Evolutionary conservation across 1,284 basidiomycete species (phyloP).

Genomic region (Quambalaria eucalypti): DNA sequence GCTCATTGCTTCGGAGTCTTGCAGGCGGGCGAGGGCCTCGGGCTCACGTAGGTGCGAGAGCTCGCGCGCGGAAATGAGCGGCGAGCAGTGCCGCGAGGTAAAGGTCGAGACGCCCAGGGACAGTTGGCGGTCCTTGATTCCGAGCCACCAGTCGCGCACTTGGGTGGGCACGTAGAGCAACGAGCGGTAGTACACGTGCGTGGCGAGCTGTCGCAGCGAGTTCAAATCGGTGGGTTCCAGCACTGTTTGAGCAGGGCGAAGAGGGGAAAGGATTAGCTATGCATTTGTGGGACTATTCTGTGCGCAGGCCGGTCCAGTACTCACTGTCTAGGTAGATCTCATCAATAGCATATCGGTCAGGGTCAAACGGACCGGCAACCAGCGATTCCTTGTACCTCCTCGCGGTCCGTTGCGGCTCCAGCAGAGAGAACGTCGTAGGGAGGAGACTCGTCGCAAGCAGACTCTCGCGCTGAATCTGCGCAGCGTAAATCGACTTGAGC

Average conservation of each 20-base stretch:
- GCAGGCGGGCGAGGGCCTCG: slow-evolving; percentile 58
- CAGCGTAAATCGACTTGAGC: slow-evolving; percentile 70
- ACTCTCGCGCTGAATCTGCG: slow-evolving; percentile 66
- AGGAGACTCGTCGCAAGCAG: slow-evolving; percentile 62
- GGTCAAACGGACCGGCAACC: slow-evolving; percentile 58
- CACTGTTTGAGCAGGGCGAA: slow-evolving; percentile 11
- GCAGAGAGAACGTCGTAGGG: slow-evolving; percentile 63
- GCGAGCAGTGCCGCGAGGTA: slow-evolving; percentile 80
- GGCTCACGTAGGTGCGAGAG: slow-evolving; percentile 66
- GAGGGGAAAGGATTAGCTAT: too few species aligned
- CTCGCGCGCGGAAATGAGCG: slow-evolving; percentile 75
- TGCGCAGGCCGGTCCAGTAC: too few species aligned
- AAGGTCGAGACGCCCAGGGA: slow-evolving; percentile 66
- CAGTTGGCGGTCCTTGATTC: slow-evolving; percentile 80
- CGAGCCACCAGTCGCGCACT: slow-evolving; percentile 67
- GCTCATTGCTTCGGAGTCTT: slow-evolving; percentile 70
- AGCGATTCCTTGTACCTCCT: slow-evolving; percentile 4
- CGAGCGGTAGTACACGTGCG: slow-evolving; percentile 62
- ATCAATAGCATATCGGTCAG: slow-evolving; percentile 74
- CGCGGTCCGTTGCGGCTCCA: slow-evolving; percentile 46
- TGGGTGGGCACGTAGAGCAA: slow-evolving; percentile 36
- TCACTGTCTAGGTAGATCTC: slow-evolving; percentile 74
- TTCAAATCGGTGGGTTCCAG: slow-evolving; percentile 43
- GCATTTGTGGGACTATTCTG: too few species aligned
- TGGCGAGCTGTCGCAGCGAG: slow-evolving; percentile 61